A percentile compares a stretch with the other conserved stretches of the same genome.
Conservation (phyloP, 2,329 filamentous ascomycete genomes). For the Emergomyces pasteurianus region DNA sequence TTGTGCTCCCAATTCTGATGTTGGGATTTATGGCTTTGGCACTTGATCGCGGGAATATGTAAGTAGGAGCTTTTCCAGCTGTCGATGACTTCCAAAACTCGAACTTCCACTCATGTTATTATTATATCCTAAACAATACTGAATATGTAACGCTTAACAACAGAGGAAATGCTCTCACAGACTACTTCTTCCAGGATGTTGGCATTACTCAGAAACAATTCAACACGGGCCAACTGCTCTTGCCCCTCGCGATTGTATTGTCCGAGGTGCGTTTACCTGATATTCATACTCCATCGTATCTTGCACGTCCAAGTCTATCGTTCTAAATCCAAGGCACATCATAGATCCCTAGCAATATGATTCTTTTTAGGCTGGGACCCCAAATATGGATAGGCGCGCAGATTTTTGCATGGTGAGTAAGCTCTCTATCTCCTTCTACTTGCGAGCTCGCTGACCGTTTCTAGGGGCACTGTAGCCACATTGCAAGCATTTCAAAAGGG, state of each 20-base stretch:
- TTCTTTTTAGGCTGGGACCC: slow-evolving; percentile 38
- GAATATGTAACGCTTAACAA: slow-evolving; percentile 12
- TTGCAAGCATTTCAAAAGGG: slow-evolving; percentile 39
- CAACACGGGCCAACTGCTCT: slow-evolving; percentile 40
- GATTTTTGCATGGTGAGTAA: slow-evolving; percentile 29
- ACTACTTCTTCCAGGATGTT: slow-evolving; percentile 36
- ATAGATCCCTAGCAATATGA: slow-evolving; percentile 37
- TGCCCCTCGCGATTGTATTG: slow-evolving; percentile 36
- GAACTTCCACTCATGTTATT: too few species aligned
- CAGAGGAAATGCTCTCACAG: slow-evolving; percentile 38
- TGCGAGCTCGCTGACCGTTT: background rate
- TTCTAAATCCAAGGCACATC: slow-evolving; percentile 1
- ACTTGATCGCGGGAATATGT: slow-evolving; percentile 21
- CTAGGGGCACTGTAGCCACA: slow-evolving; percentile 33
- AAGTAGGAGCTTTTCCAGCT: background rate
- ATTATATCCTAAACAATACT: background rate
- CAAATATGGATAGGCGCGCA: slow-evolving; percentile 39
- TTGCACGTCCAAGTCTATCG: background rate
- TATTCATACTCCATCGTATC: background rate
- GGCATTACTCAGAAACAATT: slow-evolving; percentile 36
- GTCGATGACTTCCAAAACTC: too few species aligned
- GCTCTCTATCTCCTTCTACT: background rate
- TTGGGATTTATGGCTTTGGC: slow-evolving; percentile 20
- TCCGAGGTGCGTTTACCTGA: slow-evolving; percentile 6
- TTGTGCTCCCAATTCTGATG: slow-evolving; percentile 17